Evolutionary conservation across 2,329 filamentous ascomycete genomes (phyloP), one percentile per base, ranked within the genome.

Genomic region (Myriosclerotinia duriaeana): DNA sequence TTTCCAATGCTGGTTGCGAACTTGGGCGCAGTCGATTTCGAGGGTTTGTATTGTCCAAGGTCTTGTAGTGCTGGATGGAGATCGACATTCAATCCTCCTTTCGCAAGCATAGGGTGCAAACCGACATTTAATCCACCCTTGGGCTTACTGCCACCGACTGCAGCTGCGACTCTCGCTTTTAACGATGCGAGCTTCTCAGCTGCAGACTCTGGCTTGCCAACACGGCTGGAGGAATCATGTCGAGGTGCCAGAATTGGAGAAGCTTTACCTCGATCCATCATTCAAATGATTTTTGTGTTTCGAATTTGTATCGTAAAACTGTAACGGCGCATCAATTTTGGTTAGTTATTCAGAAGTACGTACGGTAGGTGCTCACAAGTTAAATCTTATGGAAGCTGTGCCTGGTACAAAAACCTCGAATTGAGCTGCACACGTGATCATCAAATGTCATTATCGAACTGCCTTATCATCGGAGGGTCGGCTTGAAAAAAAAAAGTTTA

Each of bases 121-220:
- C 83, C 64, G 78, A 78, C 36, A 79, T 77, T 62, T 79, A 80
- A 50, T 77, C 79, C 70, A 77, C 72, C 68, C 73, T 68, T 80
- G 69, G 81, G 85, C 78, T 77, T 80, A 77, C 71, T 80, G 75
- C 80, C 81, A 40, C 80, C 81, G 56, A 91, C 89, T 64, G 91
- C 90, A 60, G 90, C 90, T 58, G 90, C 89, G 15, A 95, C 89
- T 72, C 91, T 85, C 34, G 91, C 91, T 77, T 90, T 93, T 75
- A 96, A 84, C 53, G 90, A 89, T 58, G 91, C 92, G 71, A 94
- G 82, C 70, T 86, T 83, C 78, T 92, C 83, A 75, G 88, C 83
- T 70, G 85, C 81, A 22, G 84, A 83, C 70, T 86, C 80, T 56
- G 82, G 73, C 73, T 87, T 83, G 74, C 85, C 82, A 42, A 88